These are phyloP conservation scores for Dysphania ambrosioides DNA, from an alignment of 148 eudicot species.

Conservation along the genomic window DNA sequence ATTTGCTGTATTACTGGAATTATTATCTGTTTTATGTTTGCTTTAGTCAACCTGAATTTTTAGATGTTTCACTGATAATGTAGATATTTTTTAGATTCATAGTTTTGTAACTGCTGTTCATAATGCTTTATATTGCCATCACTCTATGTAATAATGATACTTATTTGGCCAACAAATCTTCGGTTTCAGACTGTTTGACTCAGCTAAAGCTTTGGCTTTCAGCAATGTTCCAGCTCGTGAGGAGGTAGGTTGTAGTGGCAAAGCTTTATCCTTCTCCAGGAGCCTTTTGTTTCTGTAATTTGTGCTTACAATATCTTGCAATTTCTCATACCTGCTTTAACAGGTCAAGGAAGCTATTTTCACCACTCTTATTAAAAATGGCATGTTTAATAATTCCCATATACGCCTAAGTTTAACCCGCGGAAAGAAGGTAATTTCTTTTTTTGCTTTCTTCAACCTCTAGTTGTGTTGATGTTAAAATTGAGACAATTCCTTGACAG, in stretches of 20 bases:
- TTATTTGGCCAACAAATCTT: slow-evolving; percentile 18
- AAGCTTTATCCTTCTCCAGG: not conserved
- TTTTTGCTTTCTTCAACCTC: not conserved
- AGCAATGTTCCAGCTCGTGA: slow-evolving; percentile 75
- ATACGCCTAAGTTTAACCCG: slow-evolving; percentile 91
- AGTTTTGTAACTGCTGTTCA: not conserved
- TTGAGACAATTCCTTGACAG: not conserved
- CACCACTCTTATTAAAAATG: slow-evolving; percentile 76
- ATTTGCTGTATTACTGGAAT: not conserved
- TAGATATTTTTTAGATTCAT: not conserved
- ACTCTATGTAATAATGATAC: not conserved
- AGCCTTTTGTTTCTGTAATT: not conserved
- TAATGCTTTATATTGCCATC: not conserved
- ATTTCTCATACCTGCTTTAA: slow-evolving; percentile 15
- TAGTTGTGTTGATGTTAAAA: slow-evolving; percentile 2
- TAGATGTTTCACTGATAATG: not conserved
- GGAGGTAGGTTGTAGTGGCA: slow-evolving; percentile 45
- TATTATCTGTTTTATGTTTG: not conserved
- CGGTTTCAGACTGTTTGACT: slow-evolving; percentile 72
- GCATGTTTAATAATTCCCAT: slow-evolving; percentile 92
- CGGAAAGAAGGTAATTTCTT: slow-evolving; percentile 70
- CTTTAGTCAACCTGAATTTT: not conserved
- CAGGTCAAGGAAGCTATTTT: slow-evolving; percentile 95
- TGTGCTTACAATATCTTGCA: slow-evolving; percentile 4
- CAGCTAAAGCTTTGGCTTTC: slow-evolving; percentile 96